A percentile compares a stretch with the other conserved stretches of the same genome.
Evolutionary conservation across 2,329 filamentous ascomycete species (phyloP).

Genomic region (Pyrenochaeta sp.): DNA sequence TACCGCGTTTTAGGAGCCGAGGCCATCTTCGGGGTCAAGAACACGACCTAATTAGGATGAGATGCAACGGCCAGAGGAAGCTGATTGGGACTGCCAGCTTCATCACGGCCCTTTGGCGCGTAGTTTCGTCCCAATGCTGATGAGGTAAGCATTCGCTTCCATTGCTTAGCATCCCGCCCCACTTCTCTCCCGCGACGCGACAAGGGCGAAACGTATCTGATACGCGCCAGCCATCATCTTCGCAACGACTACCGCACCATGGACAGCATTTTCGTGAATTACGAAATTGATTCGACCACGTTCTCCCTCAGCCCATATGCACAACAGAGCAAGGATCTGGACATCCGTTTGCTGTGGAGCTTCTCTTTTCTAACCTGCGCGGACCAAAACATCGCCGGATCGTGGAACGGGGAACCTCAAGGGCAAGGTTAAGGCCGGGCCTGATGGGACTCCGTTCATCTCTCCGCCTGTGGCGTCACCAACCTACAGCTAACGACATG

Average conservation of each 20-base stretch:
- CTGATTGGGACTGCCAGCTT: constrained; percentile 18
- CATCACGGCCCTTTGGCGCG: constrained; percentile 15
- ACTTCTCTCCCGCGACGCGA: constrained; percentile 28
- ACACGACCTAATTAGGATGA: constrained; percentile 6
- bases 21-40: neutral
- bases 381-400: constrained; percentile 15
- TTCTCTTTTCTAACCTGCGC: constrained; percentile 11
- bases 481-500: neutral
- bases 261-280: constrained; percentile 19
- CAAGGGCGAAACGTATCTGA: constrained; percentile 36
- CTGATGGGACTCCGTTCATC: neutral
- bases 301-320: constrained; percentile 6
- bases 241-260: constrained; percentile 36
- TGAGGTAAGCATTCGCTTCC: constrained; percentile 20
- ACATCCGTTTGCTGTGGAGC: constrained; percentile 8
- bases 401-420: neutral
- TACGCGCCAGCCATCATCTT: constrained; percentile 30
- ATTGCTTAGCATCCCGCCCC: constrained; percentile 12
- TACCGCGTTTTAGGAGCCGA: constrained; percentile 14
- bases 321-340: constrained; percentile 17
- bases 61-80: neutral
- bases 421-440: neutral
- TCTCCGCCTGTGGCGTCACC: constrained; percentile 3
- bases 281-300: constrained; percentile 28
- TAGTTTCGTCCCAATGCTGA: constrained; percentile 9